phyloP scores from a whole-genome alignment of 352 stramenopile genomes.

The Poterioochromonas sp. region DNA sequence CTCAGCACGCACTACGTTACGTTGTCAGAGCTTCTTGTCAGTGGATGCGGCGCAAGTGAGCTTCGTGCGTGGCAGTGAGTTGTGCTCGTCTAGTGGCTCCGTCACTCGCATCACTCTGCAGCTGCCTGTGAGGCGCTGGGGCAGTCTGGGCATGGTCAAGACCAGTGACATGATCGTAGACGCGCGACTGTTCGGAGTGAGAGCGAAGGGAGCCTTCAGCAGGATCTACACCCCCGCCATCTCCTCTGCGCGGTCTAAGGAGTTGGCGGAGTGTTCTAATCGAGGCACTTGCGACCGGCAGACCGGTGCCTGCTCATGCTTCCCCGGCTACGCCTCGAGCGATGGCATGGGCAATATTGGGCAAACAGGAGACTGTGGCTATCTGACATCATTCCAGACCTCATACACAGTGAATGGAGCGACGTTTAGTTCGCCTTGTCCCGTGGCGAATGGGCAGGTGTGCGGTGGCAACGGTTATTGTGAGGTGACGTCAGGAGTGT shows the following conservation, averaged over 20 bases:
- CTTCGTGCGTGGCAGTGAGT: not conserved
- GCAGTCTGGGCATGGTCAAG: not conserved
- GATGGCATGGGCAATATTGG: slow-evolving; percentile 40
- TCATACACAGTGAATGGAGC: not conserved
- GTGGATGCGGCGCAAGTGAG: not conserved
- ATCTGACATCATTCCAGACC: not conserved
- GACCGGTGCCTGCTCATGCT: slow-evolving; percentile 72
- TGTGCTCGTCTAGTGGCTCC: slow-evolving; percentile 11
- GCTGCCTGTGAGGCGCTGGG: not conserved
- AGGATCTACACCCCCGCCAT: not conserved
- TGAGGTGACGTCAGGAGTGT: slow-evolving; percentile 33
- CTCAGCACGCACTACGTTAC: not conserved
- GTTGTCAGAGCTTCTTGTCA: not conserved
- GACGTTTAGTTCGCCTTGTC: not conserved
- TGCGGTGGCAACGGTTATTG: slow-evolving; percentile 37
- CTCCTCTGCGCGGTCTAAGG: slow-evolving; percentile 22
- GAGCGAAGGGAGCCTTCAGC: not conserved
- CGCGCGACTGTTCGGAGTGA: not conserved
- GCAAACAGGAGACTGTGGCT: slow-evolving; percentile 39
- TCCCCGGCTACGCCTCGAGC: slow-evolving; percentile 70
- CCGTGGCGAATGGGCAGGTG: not conserved
- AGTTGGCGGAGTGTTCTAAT: slow-evolving; percentile 64
- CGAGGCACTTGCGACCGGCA: slow-evolving; percentile 65
- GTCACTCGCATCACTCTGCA: not conserved
- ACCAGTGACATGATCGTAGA: too few species aligned